Percentiles rank a stretch among this genome's conserved stretches.
phyloP scores from a whole-genome alignment of 768 basidiomycete species.

The Pulveroboletus frians region DNA sequence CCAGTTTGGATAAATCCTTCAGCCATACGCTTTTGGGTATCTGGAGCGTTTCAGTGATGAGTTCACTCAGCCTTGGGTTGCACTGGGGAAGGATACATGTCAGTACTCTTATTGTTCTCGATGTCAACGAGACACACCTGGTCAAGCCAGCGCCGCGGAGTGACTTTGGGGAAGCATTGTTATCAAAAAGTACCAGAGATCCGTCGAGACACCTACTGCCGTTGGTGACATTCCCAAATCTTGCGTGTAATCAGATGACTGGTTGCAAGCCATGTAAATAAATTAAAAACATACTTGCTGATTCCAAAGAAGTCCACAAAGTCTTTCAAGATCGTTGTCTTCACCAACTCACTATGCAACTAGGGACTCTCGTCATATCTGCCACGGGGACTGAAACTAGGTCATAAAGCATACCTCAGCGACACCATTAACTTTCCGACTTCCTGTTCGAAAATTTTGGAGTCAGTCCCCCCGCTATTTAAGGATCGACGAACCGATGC shows the following conservation, averaged over 20 bases:
- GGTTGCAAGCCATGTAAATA: not conserved
- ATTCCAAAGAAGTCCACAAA: slow-evolving; percentile 90
- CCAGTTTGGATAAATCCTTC: slow-evolving; percentile 73
- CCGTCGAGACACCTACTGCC: slow-evolving; percentile 53
- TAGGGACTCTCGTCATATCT: slow-evolving; percentile 16
- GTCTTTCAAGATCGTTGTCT: slow-evolving; percentile 79
- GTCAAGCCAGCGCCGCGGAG: slow-evolving; percentile 90
- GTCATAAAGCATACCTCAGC: slow-evolving; percentile 56
- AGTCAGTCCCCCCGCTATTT: not conserved
- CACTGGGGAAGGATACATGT: slow-evolving; percentile 45
- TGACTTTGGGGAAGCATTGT: slow-evolving; percentile 44
- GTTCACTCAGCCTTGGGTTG: slow-evolving; percentile 80
- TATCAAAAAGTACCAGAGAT: not conserved
- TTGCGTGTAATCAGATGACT: slow-evolving; percentile 25
- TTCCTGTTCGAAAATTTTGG: slow-evolving; percentile 42
- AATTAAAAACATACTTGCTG: slow-evolving; percentile 50
- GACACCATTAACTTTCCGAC: slow-evolving; percentile 90
- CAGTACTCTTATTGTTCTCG: not conserved
- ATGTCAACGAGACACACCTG: slow-evolving; percentile 38
- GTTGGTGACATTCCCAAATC: slow-evolving; percentile 89
- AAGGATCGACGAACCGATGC: slow-evolving; percentile 49
- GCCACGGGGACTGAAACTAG: not conserved
- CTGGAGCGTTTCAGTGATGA: slow-evolving; percentile 80
- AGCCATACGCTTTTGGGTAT: slow-evolving; percentile 76
- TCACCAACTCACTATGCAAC: slow-evolving; percentile 87